phyloP scores from a whole-genome alignment of 2,329 filamentous ascomycete genomes.

The Chrysoporthe puriensis region DNA sequence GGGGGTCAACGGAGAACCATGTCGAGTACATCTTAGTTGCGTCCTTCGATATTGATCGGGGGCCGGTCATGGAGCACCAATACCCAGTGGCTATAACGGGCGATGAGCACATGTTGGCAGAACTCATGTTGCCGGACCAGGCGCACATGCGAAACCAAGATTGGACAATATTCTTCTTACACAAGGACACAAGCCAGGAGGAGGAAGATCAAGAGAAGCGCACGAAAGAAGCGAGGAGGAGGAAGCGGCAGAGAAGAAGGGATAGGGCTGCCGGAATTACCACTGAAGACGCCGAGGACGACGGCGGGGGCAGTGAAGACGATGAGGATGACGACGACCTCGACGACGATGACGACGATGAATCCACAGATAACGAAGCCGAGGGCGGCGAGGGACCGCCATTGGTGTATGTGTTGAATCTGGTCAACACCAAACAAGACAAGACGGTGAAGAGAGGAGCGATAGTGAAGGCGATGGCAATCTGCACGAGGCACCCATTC shows the following conservation, averaged over 20 bases:
- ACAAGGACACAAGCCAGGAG: constrained; percentile 87
- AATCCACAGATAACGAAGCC: constrained; percentile 63
- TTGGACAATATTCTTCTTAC: constrained; percentile 98
- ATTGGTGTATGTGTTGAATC: constrained; percentile 92
- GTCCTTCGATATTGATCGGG: constrained; percentile 94
- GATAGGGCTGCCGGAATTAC: constrained; percentile 55
- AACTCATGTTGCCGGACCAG: constrained; percentile 97
- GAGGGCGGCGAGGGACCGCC: constrained; percentile 82
- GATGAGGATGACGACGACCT: constrained; percentile 52
- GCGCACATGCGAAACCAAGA: constrained; percentile 93
- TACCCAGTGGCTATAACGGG: constrained; percentile 94
- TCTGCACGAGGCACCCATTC: constrained; percentile 96
- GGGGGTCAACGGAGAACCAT: constrained; percentile 81
- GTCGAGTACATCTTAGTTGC: constrained; percentile 98
- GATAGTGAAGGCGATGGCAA: constrained; percentile 97
- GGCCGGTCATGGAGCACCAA: constrained; percentile 97
- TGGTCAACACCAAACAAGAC: constrained; percentile 98
- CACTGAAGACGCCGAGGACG: constrained; percentile 52
- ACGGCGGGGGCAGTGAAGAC: constrained; percentile 45
- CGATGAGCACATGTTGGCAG: constrained; percentile 96
- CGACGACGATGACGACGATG: constrained; percentile 52
- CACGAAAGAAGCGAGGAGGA: constrained; percentile 57
- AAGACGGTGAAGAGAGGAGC: constrained; percentile 90
- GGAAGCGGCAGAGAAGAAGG: constrained; percentile 54
- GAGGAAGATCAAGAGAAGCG: constrained; percentile 76